Evolutionary conservation across 257 asterid genomes (phyloP), one percentile per base, ranked within the genome.

Genomic region (Solanum pinnatisectum): DNA sequence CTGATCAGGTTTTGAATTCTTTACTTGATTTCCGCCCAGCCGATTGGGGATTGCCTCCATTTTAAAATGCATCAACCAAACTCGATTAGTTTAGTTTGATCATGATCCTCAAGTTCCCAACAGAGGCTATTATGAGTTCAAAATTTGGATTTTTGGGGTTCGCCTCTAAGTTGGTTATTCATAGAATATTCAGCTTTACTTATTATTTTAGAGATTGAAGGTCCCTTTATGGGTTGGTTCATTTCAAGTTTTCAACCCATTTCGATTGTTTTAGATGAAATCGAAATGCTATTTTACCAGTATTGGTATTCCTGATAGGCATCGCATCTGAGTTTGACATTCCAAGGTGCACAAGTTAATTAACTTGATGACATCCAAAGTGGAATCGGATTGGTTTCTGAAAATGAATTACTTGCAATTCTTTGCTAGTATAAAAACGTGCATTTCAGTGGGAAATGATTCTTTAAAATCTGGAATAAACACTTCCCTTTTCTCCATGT

Each of bases 41-140:
- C 30, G 95, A 97, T 59, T 96, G 98, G 98, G 95, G 96, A 10
- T 89, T 97, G 88, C 98, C 96, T 86, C 95, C 95, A 52, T 94
- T 96, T 46, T 91, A 89, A 70, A 87, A 88, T 67, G 89, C 88
- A 87, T 90, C 95, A 70, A 88, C 42, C 87, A 91, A 88, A 86
- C 73, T 88, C 22, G 0, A 44, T 79, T 78, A n/a, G 37, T 40
- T 77, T 44, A 16, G 37, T 79, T 79, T 27, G 85, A 27, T 79
- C 67, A 15, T 0, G 85, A 79, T 44, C 0, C 40, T 27, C 0
- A 79, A 30, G 85, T 46, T 30, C 40, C 68, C 42, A 46, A 30
- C 27, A 6, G 30, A 27, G 68, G 7, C 65, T 56, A 6, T 6
- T 52, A 46, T 46, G 56, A 46, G 56, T 46, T 46, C 10, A 39